Base-by-base conservation (phyloP, 306 rosid species). In the Lathyrus oleraceus region DNA sequence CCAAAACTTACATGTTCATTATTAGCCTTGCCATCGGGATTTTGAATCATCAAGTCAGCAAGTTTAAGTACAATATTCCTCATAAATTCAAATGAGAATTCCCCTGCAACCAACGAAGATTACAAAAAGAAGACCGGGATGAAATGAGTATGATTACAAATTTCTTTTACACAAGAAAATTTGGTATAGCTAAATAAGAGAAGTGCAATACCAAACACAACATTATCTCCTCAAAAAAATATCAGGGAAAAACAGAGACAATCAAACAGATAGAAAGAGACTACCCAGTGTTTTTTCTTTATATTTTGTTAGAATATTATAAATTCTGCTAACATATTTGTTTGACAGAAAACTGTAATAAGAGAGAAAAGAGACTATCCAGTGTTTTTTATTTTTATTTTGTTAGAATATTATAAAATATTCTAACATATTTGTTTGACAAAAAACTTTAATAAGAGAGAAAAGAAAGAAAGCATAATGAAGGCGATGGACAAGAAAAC, bases 21-120 rank as follows among this genome's bases (percentile, higher is more conserved):
- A 20, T 75, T 65, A 67, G 68, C 71, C 62, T 72, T 71, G 63
- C 78, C 83, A 62, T 77, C 83, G 12, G 56, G 54, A 43, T 65
- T 69, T 45, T 59, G 74, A 76, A 43, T 85, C 89, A 86, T 87
- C 76, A 77, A 78, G 72, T 84, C 87, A 70, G 92, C 89, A 70
- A 94, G 92, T 79, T 83, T 87, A 81, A 82, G 90, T 71, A 86
- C 87, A 76, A 88, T 79, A 78, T 60, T 81, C 84, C 63, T 85
- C 97, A 87, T 82, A 54, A 79, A 80, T 69, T 75, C 67, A 67
- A 38, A 65, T n/a, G 97, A 88, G 61, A 70, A 44, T 67, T 82
- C 82, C 71, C 97, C 98, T 93, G 76, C 75, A 88, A 69, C 65
- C 69, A 85, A 65, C 40, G 72, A 44, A 10, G 63, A 68, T 63